Base-by-base conservation (phyloP, 2,329 filamentous ascomycete genomes). In the Apiospora pterosperma region DNA sequence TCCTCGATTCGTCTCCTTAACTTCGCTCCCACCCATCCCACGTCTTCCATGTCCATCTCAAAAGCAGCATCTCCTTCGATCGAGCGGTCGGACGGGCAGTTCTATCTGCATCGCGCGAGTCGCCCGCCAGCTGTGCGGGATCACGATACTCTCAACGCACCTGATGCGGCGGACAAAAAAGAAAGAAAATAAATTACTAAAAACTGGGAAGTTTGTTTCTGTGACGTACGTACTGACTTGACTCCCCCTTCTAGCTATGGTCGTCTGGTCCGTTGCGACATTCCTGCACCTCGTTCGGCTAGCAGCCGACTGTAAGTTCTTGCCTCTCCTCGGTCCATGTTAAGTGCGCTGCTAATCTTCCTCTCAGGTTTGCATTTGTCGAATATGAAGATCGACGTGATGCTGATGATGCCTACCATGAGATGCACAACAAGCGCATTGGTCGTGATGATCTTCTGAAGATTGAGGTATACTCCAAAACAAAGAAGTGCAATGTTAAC, bases 361-460 rank as follows among this genome's bases (percentile, higher is more conserved):
- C 12, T 5, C 39, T 1, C 31, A 89, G 96, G 71, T 99, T 99
- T 79, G 96, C 96, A 41, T 99, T 99, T 78, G 96, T 99, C 69
- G 96, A 99, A 82, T 99, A 99, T 80, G 96, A 99, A 84, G 96
- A 94, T 79, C 92, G 95, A 74, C 94, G 96, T 73, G 96, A 99
- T 84, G 94, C 96, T 69, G 96, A 99, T 79, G 96, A 99, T 82
- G 96, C 96, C 59, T 99, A 99, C 78, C 93, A 99, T 79, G 96
- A 99, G 83, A 99, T 99, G 96, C 96, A 99, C 78, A 98, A 98
- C 85, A 97, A 97, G 88, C 93, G 95, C 71, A 93, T 99, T 72
- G 94, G 93, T 59, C 91, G 95, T 68, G 96, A 99, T 76, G 96
- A 99, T 75, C 83, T 97, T 66, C 78, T 99, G 82, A 99, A 99